phyloP scores from a whole-genome alignment of 2,329 filamentous ascomycete species.

The Pseudohalonectria lignicola region DNA sequence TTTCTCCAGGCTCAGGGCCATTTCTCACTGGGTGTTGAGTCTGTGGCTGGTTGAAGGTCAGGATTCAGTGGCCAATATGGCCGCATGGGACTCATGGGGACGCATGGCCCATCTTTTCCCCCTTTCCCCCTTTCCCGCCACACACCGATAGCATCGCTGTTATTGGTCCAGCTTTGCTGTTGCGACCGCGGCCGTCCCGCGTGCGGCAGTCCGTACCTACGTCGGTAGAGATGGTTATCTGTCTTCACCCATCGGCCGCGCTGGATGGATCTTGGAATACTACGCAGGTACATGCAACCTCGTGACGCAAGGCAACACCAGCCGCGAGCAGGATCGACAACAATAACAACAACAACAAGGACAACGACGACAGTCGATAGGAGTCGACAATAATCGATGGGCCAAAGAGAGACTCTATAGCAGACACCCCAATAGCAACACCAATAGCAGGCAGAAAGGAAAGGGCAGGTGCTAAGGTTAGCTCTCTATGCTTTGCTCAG shows the following conservation, averaged over 20 bases:
- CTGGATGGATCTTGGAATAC: not conserved
- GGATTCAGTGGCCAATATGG: not conserved
- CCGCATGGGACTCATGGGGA: not conserved
- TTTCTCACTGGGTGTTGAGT: too few species aligned
- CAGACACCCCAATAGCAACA: not conserved
- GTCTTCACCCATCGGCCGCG: not conserved
- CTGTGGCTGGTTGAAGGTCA: not conserved
- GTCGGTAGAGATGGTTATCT: too few species aligned
- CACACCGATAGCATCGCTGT: not conserved
- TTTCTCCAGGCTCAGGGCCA: not conserved
- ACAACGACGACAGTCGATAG: not conserved
- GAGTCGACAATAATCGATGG: not conserved
- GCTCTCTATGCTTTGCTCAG: too few species aligned
- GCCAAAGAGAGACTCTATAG: not conserved
- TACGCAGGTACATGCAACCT: conserved; percentile 2
- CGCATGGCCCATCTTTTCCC: not conserved
- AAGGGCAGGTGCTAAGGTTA: too few species aligned
- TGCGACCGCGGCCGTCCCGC: not conserved
- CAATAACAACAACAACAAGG: not conserved
- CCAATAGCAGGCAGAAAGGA: not conserved
- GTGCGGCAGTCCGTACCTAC: too few species aligned
- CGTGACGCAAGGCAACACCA: too few species aligned
- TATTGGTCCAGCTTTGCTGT: conserved; percentile 1
- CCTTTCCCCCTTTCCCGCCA: not conserved
- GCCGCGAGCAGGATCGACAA: too few species aligned